Evolutionary conservation across 352 stramenopile species (phyloP).

Genomic region (Globisporangium acanthophoron): DNA sequence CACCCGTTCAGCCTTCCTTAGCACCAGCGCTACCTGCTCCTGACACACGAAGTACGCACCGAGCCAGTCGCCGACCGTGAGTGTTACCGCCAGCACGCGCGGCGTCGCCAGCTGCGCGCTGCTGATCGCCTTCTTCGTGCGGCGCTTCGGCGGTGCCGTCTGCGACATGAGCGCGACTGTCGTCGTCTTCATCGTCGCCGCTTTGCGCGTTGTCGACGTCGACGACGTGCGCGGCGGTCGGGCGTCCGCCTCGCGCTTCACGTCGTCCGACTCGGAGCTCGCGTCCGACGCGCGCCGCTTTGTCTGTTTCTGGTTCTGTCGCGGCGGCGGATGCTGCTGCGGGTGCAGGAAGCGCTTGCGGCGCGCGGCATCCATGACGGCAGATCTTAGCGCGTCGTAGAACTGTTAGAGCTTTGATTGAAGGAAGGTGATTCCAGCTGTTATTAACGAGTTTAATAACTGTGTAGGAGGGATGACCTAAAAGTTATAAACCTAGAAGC

Average conservation of each 20-base stretch:
- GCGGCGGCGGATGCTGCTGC: neutral
- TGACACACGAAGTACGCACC: neutral
- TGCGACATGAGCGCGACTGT: neutral
- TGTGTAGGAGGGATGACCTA: too few relatives aligned
- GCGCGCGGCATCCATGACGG: neutral
- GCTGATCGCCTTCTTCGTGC: neutral
- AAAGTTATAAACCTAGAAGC: too few relatives aligned
- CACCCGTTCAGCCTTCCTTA: neutral
- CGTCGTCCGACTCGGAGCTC: neutral
- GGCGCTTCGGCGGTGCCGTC: neutral
- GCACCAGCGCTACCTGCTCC: neutral
- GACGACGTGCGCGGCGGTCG: neutral
- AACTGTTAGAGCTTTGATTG: too few relatives aligned
- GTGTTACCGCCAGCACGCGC: conserved; percentile 6
- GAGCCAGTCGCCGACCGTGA: conserved; percentile 13
- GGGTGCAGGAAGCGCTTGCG: neutral
- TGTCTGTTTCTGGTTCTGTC: too few relatives aligned
- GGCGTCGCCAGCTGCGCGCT: neutral
- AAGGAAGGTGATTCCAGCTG: too few relatives aligned
- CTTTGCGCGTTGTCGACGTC: neutral
- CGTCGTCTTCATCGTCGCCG: neutral
- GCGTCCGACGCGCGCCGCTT: neutral
- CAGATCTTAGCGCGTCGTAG: neutral
- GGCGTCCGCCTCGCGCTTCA: neutral
- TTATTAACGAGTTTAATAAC: too few relatives aligned